These are phyloP conservation scores for Pleurotus salmoneostramineus DNA, from an alignment of 768 basidiomycete genomes.

Conservation along the genomic window DNA sequence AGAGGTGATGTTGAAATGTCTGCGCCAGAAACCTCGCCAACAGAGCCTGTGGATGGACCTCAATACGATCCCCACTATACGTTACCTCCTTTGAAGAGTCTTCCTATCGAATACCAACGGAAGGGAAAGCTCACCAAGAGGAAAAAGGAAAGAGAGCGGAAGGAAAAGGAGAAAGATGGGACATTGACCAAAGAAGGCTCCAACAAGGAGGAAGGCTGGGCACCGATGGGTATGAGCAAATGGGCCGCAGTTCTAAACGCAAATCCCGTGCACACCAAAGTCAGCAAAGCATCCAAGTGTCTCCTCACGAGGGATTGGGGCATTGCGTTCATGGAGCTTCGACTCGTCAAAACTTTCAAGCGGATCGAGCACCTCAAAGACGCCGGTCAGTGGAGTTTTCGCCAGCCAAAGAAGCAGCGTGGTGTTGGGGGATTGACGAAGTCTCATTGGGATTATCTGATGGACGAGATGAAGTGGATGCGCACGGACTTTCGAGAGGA, in stretches of 20 bases:
- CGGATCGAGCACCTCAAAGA: conserved; percentile 82
- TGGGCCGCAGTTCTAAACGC: conserved; percentile 75
- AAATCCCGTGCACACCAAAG: conserved; percentile 72
- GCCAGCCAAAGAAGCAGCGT: conserved; percentile 93
- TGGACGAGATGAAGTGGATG: conserved; percentile 99
- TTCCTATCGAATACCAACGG: conserved; percentile 48
- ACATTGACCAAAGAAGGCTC: conserved; percentile 38
- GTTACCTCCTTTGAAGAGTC: conserved; percentile 42
- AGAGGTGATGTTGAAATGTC: conserved; percentile 20
- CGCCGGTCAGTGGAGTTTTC: conserved; percentile 81
- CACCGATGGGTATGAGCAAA: conserved; percentile 58
- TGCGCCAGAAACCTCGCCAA: conserved; percentile 8
- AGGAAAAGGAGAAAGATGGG: conserved; percentile 36
- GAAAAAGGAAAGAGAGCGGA: conserved; percentile 46
- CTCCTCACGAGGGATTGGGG: conserved; percentile 79
- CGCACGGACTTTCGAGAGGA: conserved; percentile 94
- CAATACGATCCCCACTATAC: conserved; percentile 38
- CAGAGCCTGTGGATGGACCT: conserved; percentile 18
- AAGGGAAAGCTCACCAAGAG: conserved; percentile 44
- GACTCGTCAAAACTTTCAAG: conserved; percentile 76
- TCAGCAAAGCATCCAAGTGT: conserved; percentile 72
- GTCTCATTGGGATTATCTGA: conserved; percentile 91
- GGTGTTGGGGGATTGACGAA: conserved; percentile 72
- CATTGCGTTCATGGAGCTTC: conserved; percentile 75
- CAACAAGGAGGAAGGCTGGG: conserved; percentile 47